phyloP scores from a whole-genome alignment of 176 grass and related monocot species.

The Carex scoparia region DNA sequence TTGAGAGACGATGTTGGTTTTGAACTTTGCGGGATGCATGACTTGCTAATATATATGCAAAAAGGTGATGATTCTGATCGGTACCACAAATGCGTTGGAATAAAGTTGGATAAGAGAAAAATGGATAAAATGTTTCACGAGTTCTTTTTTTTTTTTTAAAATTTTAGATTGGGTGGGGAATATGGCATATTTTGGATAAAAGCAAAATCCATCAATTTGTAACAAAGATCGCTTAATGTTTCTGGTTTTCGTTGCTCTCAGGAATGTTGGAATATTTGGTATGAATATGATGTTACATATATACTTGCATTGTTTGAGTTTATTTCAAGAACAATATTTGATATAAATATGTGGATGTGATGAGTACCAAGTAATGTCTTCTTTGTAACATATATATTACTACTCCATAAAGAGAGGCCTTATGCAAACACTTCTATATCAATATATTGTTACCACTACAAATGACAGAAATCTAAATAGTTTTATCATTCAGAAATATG shows the following conservation, averaged over 20 bases:
- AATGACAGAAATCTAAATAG: background rate
- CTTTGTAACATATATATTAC: background rate
- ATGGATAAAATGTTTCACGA: background rate
- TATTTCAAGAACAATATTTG: background rate
- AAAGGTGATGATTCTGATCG: constrained; percentile 14
- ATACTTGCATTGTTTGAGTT: background rate
- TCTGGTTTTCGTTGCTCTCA: constrained; percentile 1
- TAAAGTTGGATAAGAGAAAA: constrained; percentile 20
- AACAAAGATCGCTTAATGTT: background rate
- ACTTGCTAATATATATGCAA: constrained; percentile 37
- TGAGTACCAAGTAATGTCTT: background rate
- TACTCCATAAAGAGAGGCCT: background rate
- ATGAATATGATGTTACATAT: background rate
- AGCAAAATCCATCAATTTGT: constrained; percentile 26
- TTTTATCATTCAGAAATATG: background rate
- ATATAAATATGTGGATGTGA: background rate
- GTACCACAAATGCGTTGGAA: constrained; percentile 21
- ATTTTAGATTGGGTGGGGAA: constrained; percentile 14
- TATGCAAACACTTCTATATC: background rate
- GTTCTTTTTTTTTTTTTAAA: background rate
- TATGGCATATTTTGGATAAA: constrained; percentile 21
- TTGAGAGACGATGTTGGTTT: background rate
- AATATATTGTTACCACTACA: background rate
- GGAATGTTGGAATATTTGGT: background rate
- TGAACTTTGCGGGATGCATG: background rate